Percentiles rank a stretch among this genome's conserved stretches.
Evolutionary conservation across 2,329 filamentous ascomycete genomes (phyloP).

Genomic region (Fusarium acutatum): DNA sequence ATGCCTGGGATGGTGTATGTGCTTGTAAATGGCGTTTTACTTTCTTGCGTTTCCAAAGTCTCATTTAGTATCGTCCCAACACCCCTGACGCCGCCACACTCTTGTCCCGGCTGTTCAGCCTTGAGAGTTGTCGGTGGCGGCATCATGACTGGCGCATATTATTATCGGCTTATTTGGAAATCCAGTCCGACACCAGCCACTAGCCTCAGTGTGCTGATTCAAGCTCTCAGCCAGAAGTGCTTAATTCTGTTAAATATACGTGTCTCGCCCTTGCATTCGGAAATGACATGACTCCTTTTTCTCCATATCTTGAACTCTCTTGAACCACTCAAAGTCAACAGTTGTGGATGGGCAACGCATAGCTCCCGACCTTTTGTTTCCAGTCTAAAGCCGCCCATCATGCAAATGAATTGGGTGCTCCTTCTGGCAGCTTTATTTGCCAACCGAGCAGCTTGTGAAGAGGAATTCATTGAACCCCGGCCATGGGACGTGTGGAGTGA

Average conservation of each 20-base stretch:
- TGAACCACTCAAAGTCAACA: neutral
- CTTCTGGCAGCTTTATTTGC: neutral
- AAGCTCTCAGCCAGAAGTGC: too few relatives aligned
- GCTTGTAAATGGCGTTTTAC: neutral
- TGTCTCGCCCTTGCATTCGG: neutral
- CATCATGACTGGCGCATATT: too few relatives aligned
- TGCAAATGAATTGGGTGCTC: neutral
- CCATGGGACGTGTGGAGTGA: fast-evolving
- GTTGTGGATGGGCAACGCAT: neutral
- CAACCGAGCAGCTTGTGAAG: neutral
- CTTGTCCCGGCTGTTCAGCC: neutral
- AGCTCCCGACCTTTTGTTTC: neutral
- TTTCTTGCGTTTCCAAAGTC: too few relatives aligned
- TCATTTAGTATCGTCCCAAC: neutral
- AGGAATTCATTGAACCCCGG: neutral
- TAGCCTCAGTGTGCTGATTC: too few relatives aligned
- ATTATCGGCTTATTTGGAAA: fast-evolving
- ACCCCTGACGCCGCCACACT: neutral
- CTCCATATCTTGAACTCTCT: too few relatives aligned
- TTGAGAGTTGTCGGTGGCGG: neutral
- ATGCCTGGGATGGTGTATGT: fast-evolving
- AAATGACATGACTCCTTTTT: fast-evolving
- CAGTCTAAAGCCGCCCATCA: neutral
- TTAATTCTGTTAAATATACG: neutral
- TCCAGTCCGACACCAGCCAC: neutral